These are phyloP conservation scores for Heritiera fomes DNA, from an alignment of 345 rosid genomes.

Conservation along the genomic window DNA sequence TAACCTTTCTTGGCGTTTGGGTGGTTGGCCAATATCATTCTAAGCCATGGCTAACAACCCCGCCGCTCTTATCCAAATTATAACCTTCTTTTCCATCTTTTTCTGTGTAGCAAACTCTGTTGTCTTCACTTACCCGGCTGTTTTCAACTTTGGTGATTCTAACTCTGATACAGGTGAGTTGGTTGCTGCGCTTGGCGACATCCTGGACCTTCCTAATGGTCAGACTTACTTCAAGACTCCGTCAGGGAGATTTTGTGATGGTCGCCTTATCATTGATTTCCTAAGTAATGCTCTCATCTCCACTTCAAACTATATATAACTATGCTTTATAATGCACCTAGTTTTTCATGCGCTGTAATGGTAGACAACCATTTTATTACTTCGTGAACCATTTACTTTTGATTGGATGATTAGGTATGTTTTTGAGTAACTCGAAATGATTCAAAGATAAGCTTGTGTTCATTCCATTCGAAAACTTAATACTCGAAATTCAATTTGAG, in stretches of 20 bases:
- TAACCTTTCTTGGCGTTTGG: background rate
- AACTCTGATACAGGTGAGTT: slow-evolving; percentile 54
- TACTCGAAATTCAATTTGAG: too few relatives aligned
- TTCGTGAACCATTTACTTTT: too few relatives aligned
- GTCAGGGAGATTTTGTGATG: slow-evolving; percentile 45
- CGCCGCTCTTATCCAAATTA: background rate
- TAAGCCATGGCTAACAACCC: slow-evolving; percentile 16
- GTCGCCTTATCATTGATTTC: slow-evolving; percentile 46
- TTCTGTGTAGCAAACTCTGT: background rate
- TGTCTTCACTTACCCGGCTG: slow-evolving; percentile 38
- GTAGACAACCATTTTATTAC: too few relatives aligned
- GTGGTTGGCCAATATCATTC: slow-evolving; percentile 36
- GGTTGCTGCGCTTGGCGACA: slow-evolving; percentile 40
- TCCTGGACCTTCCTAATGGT: slow-evolving; percentile 39
- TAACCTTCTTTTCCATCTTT: background rate
- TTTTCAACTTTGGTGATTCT: slow-evolving; percentile 52
- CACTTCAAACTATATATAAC: background rate
- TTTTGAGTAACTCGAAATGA: too few relatives aligned
- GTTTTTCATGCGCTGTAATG: too few relatives aligned
- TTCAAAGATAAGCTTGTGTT: too few relatives aligned
- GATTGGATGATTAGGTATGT: too few relatives aligned
- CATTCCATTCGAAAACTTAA: too few relatives aligned
- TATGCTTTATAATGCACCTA: too few relatives aligned
- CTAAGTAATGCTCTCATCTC: slow-evolving; percentile 26
- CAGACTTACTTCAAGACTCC: slow-evolving; percentile 39